Conservation (phyloP, 192 early-diverging fungal genomes). For the Chytriomyces sp. region DNA sequence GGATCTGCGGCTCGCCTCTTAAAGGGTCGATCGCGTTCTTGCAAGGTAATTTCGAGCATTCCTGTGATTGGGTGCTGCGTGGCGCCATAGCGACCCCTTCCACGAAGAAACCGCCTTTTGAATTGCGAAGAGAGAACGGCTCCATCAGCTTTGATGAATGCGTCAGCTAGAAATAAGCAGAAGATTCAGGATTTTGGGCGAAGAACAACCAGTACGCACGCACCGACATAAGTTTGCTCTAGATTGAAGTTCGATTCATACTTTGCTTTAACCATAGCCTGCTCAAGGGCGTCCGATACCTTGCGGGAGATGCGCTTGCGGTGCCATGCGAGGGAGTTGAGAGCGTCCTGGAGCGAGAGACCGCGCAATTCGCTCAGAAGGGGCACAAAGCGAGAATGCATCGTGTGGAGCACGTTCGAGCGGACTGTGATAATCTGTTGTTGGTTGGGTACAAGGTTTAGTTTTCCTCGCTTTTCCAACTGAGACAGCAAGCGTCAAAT, state of each 20-base stretch:
- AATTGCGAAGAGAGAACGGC: slow-evolving; percentile 39
- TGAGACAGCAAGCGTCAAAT: no score
- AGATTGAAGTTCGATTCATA: slow-evolving; percentile 42
- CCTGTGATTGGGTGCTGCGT: slow-evolving; percentile 43
- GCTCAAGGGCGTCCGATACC: slow-evolving; percentile 33
- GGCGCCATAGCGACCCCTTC: slow-evolving; percentile 54
- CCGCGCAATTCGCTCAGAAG: slow-evolving; percentile 46
- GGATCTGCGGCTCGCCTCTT: slow-evolving; percentile 33
- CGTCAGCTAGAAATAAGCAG: slow-evolving; percentile 43
- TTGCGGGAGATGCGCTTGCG: slow-evolving; percentile 38
- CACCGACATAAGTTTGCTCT: slow-evolving; percentile 52
- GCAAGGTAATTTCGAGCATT: slow-evolving; percentile 47
- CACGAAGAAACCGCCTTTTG: slow-evolving; percentile 37
- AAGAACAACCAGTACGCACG: not conserved
- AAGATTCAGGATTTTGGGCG: not conserved
- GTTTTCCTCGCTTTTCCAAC: no score
- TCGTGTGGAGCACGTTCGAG: slow-evolving; percentile 41
- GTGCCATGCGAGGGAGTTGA: slow-evolving; percentile 43
- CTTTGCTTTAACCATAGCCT: slow-evolving; percentile 47
- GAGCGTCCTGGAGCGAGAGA: slow-evolving; percentile 42
- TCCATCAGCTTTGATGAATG: slow-evolving; percentile 38
- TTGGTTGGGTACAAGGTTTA: no score
- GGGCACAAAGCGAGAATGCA: slow-evolving; percentile 47
- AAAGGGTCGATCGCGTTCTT: slow-evolving; percentile 48
- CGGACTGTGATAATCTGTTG: slow-evolving; percentile 32